Base-by-base conservation (phyloP, 257 asterid genomes). In the Scutellaria galericulata region DNA sequence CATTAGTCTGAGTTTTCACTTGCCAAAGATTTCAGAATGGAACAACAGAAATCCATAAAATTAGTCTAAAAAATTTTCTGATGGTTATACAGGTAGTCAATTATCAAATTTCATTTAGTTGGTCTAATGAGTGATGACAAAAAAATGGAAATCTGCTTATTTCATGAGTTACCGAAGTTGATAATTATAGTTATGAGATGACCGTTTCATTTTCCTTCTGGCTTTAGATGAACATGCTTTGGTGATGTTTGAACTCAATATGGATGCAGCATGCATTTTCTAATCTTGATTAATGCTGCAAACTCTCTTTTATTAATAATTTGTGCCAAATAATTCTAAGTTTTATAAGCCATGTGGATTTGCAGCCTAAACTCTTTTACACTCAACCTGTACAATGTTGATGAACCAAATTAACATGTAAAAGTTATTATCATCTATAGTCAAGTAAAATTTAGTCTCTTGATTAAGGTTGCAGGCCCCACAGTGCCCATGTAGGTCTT, bases 111-210 rank as follows among this genome's bases (percentile, higher is more conserved):
- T 13, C 50, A 35, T 71, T 58, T 46, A 46, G 22, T 7, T 45
- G 48, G n/a, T 69, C 18, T 18, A 18, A 18, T 18, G 35, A 56
- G 58, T 58, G 55, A 44, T 44, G 42, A 1, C 61, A 15, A 52
- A 14, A 10, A 68, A 18, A 58, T 12, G 4, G 15, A 58, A 59
- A 39, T 35, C 65, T 35, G 47, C 47, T 14, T 18, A 60, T 7
- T 41, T 3, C 37, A 41, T 11, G 48, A 62, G 51, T 14, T 40
- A 5, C 35, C 18, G 18, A 18, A 15, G 11, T 14, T 62, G 14
- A 40, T 14, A 10, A 62, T 62, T 62, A 13, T 60, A 60, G 66
- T 40, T 41, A 14, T 41, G 52, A 9, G 37, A 62, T 62, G 52
- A 37, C 37, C 10, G 50, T 61, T 15, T 15, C n/a, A 11, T 9